phyloP scores from a whole-genome alignment of 208 protist species.

The Trypanosoma platydactyli region DNA sequence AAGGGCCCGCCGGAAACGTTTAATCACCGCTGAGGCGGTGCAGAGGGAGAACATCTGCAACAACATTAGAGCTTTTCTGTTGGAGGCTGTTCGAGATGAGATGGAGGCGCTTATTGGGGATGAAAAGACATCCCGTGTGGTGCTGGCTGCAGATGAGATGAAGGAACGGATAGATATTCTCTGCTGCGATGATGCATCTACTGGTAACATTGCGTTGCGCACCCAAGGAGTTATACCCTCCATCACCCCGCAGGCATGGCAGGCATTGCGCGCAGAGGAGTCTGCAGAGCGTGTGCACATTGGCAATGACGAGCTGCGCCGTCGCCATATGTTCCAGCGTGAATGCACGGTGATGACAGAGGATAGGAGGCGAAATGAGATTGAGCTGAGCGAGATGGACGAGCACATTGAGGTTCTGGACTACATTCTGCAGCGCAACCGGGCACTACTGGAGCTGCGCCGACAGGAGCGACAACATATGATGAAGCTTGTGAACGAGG shows the following conservation, averaged over 20 bases:
- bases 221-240: background rate
- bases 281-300: constrained; percentile 40
- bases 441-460: constrained; percentile 59
- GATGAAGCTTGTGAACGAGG: constrained; percentile 42
- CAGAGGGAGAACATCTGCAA: constrained; percentile 24
- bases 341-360: constrained; percentile 51
- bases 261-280: constrained; percentile 48
- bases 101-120: constrained; percentile 46
- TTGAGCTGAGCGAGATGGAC: constrained; percentile 55
- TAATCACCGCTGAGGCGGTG: constrained; percentile 25
- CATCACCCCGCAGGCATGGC: constrained; percentile 36
- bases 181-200: constrained; percentile 8
- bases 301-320: constrained; percentile 49
- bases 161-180: constrained; percentile 54
- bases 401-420: constrained; percentile 55
- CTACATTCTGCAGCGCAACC: constrained; percentile 47
- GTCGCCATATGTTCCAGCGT: constrained; percentile 50
- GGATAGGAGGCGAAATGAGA: constrained; percentile 36
- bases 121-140: constrained; percentile 54
- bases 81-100: constrained; percentile 26
- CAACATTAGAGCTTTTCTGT: constrained; percentile 20
- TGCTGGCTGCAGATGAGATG: constrained; percentile 60
- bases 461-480: constrained; percentile 54
- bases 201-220: constrained; percentile 4
- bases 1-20: constrained; percentile 1